A percentile compares a stretch with the other conserved stretches of the same genome.
Conservation (phyloP, 306 rosid genomes). For the Amphicarpaea edgeworthii region DNA sequence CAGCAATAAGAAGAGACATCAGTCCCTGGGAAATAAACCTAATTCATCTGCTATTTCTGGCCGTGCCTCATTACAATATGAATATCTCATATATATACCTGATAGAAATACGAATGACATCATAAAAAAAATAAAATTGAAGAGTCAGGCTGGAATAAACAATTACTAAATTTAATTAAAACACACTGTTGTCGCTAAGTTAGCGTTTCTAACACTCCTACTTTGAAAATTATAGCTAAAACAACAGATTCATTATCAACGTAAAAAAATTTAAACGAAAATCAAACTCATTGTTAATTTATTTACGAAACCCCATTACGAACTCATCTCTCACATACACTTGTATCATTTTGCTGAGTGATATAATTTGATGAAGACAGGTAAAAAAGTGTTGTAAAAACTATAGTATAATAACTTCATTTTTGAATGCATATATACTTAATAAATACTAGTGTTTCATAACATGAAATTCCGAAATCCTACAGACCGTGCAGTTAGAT, state of each 20-base stretch:
- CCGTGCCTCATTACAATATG: neutral
- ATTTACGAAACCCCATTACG: neutral
- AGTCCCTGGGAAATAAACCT: neutral
- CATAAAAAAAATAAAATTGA: too few species aligned
- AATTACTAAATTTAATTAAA: neutral
- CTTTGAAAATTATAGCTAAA: too few species aligned
- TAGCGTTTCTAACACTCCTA: neutral
- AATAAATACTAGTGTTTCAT: neutral
- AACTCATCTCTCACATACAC: neutral
- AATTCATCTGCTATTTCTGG: neutral
- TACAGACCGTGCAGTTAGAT: neutral
- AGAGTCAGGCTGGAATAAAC: neutral
- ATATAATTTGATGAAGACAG: neutral
- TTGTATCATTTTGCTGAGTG: neutral
- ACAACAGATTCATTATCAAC: too few species aligned
- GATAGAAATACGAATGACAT: too few species aligned
- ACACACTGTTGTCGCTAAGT: too few species aligned
- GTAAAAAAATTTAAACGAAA: neutral
- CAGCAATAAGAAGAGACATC: too few species aligned
- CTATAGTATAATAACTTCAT: neutral
- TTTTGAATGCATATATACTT: neutral
- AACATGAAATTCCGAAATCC: constrained; percentile 4
- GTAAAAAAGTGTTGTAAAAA: neutral
- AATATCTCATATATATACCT: neutral
- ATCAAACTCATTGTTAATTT: neutral